Evolutionary conservation across 2,329 filamentous ascomycete genomes (phyloP), one percentile per base, ranked within the genome.

Genomic region (Daldinia sp.): DNA sequence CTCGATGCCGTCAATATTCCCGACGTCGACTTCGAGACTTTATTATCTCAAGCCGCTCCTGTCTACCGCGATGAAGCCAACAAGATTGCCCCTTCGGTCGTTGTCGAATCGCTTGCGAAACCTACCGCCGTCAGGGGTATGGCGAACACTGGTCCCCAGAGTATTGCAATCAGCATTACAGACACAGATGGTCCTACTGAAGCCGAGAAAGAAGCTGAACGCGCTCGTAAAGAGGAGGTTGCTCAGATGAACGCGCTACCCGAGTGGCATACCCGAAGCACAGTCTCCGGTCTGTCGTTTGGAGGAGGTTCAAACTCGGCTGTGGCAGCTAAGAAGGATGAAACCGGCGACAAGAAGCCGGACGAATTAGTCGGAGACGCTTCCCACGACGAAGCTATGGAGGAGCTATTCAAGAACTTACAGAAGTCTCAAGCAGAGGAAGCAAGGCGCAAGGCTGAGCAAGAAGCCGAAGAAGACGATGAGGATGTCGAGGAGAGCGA

Each of bases 1-100:
- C 93, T 97, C 67, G 93, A 96, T 76, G 84, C 87, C n/a, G 85
- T 90, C 5, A 84, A 89, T 41, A 89, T 97, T 6, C 92, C 93
- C 1, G 90, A 90, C 71, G 91, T 92, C 76, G 90, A 88, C 71
- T 93, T 93, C 72, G 90, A 93, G 56, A 85, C 87, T 23, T 92
- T 92, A 2, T 83, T 92, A 26, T 83, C 86, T 26, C 86, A 86
- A 58, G 86, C 88, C 18, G 84, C 89, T 13, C 89, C 90, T 2
- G 87, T 94, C 28, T 81, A 88, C 60, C 87, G 92, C 71, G 89
- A 92, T 71, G 86, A 89, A 46, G 88, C 87, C 10, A 86, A 94
- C 77, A 90, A 91, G 70, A 88, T 87, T 4, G 87, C 85, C 18
- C 82, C 84, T 56, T 90, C 88, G 6, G 82, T 87, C 37, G 85